Base-by-base conservation (phyloP, 2,329 filamentous ascomycete species). In the Colletotrichum eleusines region DNA sequence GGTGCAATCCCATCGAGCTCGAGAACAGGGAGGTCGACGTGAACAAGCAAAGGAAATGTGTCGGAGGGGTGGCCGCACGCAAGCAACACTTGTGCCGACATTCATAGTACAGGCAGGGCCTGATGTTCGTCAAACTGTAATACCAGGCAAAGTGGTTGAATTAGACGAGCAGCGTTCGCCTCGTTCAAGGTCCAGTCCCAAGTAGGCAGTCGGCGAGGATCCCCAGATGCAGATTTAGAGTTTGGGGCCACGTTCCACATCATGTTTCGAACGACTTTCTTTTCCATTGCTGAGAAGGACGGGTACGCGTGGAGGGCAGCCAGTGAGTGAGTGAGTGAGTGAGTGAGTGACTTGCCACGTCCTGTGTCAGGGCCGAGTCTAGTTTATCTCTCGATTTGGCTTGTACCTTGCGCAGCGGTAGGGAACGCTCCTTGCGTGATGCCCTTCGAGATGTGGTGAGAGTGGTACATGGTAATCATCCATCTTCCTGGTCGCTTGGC, bases 201-300 rank as follows among this genome's bases (percentile, higher is more conserved):
- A 53, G 54, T 35, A 20, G 18, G 16, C 31, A 53, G 54, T 35
- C 12, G 18, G 16, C 31, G 46, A 63, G 67, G 67, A 42, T 61
- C 33, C 55, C 63, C 50, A 33, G 50, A 57, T 31, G 50, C 38
- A 23, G 31, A 16, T 42, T 60, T 67, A 70, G 55, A 67, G 67
- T 70, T 70, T 67, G 48, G 42, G 46, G 54, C 63, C 63, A 70
- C 63, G 63, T 70, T 70, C 67, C 67, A 67, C 63, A 50, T 64
- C 63, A 66, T 57, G 67, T 70, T 70, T 70, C 67, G 67, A 70
- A 57, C 63, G 63, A 66, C 42, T 42, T 67, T 42, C 67, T 62
- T 57, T 51, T 50, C 60, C 67, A 67, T 67, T 40, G 66, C 44
- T 23, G 51, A n/a, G 40, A 28, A 46, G 31, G 54, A 31, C 51